phyloP scores from a whole-genome alignment of 345 rosid species.

The Melastoma malabathricum region DNA sequence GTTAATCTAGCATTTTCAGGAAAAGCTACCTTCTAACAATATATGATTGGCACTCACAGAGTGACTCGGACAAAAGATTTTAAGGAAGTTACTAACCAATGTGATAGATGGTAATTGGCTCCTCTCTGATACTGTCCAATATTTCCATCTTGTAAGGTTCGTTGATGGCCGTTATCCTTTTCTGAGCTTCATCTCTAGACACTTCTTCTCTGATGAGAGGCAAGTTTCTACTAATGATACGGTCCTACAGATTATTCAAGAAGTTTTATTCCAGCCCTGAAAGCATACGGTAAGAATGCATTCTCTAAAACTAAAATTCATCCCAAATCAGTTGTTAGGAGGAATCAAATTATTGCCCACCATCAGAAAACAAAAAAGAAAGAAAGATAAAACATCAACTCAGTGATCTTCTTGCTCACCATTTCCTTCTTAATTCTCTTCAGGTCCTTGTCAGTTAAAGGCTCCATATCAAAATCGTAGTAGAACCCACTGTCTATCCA shows the following conservation, averaged over 20 bases:
- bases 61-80: too few species aligned
- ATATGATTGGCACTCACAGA: too few species aligned
- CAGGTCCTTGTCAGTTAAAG: constrained; percentile 77
- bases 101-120: constrained; percentile 79
- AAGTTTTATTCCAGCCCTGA: constrained; percentile 34
- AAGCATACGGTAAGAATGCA: constrained; percentile 24
- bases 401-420: constrained; percentile 34
- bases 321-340: neutral
- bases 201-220: constrained; percentile 84
- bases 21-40: too few species aligned
- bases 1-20: too few species aligned
- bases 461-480: constrained; percentile 88
- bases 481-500: constrained; percentile 96
- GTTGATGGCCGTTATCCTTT: constrained; percentile 55
- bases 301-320: constrained; percentile 7
- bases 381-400: neutral
- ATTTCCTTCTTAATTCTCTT: constrained; percentile 92
- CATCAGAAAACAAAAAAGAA: neutral
- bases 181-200: constrained; percentile 69
- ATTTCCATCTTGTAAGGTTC: constrained; percentile 97
- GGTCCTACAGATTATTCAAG: constrained; percentile 64
- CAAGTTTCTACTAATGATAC: constrained; percentile 69
- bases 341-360: neutral
- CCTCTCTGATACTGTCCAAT: constrained; percentile 69
- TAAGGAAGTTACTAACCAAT: constrained; percentile 33